Evolutionary conservation across 2,329 filamentous ascomycete genomes (phyloP).

Genomic region (Colletotrichum phormii): DNA sequence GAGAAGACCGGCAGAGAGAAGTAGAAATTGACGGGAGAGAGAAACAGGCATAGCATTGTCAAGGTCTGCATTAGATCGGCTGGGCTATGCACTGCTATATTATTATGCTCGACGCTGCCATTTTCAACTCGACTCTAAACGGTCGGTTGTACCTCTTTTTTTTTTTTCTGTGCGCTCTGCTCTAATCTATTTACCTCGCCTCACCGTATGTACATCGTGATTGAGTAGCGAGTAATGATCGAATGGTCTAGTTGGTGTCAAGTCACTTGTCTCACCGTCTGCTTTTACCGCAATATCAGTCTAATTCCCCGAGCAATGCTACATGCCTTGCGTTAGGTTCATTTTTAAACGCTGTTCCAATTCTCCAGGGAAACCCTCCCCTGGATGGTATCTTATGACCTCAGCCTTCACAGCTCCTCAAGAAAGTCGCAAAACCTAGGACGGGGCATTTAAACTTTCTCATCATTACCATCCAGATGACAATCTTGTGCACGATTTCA

Average conservation of each 20-base stretch:
- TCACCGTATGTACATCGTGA: constrained; percentile 17
- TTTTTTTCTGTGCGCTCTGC: neutral
- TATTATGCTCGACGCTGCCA: neutral
- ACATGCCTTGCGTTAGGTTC: constrained; percentile 14
- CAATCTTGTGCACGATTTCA: neutral
- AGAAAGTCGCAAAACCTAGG: neutral
- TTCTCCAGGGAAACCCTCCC: constrained; percentile 14
- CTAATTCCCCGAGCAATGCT: constrained; percentile 6
- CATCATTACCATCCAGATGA: neutral
- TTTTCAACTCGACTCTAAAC: neutral
- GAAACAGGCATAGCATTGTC: constrained; percentile 24
- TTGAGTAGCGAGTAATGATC: neutral
- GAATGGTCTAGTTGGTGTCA: constrained; percentile 7
- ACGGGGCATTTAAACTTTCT: neutral
- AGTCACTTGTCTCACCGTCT: constrained; percentile 23
- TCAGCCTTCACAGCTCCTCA: neutral
- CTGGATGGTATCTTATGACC: neutral
- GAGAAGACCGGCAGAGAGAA: neutral
- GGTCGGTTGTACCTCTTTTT: neutral
- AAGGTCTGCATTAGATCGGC: constrained; percentile 25
- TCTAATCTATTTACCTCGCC: neutral
- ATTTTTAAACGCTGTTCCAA: constrained; percentile 20
- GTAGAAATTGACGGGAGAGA: neutral
- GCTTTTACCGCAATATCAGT: constrained; percentile 13
- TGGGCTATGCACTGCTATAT: constrained; percentile 18